Conservation (phyloP, 345 rosid genomes). For the Anastatica hierochuntica region DNA sequence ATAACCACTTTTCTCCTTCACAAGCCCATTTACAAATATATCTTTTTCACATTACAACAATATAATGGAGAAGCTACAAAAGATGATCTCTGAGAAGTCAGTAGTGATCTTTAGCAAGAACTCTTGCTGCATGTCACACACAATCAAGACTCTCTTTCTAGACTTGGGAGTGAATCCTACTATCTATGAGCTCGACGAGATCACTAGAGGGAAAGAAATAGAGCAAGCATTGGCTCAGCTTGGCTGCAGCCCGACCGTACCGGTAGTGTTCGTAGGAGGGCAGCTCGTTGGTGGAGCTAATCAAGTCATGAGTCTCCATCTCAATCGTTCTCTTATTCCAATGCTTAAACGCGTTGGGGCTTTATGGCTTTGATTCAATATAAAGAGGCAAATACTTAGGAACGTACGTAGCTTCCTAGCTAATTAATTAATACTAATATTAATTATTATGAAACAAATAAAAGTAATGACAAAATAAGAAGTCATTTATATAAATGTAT, state of each 20-base stretch:
- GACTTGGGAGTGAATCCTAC: conserved; percentile 67
- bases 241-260: conserved; percentile 55
- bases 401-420: no score
- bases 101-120: conserved; percentile 75
- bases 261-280: conserved; percentile 64
- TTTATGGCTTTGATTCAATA: conserved; percentile 41
- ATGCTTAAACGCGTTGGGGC: conserved; percentile 64
- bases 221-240: conserved; percentile 58
- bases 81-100: conserved; percentile 51
- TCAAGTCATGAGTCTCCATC: conserved; percentile 73
- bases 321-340: conserved; percentile 48
- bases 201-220: conserved; percentile 48
- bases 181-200: conserved; percentile 54
- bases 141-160: conserved; percentile 45
- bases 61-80: conserved; percentile 51
- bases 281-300: conserved; percentile 67
- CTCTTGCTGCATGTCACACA: conserved; percentile 62
- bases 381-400: background rate
- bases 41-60: background rate
- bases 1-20: background rate
- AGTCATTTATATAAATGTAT: no score
- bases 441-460: no score
- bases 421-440: no score
- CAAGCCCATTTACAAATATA: background rate
- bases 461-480: no score